These are phyloP conservation scores for Apodospora peruviana DNA, from an alignment of 495 filamentous ascomycete genomes.

Conservation along the genomic window DNA sequence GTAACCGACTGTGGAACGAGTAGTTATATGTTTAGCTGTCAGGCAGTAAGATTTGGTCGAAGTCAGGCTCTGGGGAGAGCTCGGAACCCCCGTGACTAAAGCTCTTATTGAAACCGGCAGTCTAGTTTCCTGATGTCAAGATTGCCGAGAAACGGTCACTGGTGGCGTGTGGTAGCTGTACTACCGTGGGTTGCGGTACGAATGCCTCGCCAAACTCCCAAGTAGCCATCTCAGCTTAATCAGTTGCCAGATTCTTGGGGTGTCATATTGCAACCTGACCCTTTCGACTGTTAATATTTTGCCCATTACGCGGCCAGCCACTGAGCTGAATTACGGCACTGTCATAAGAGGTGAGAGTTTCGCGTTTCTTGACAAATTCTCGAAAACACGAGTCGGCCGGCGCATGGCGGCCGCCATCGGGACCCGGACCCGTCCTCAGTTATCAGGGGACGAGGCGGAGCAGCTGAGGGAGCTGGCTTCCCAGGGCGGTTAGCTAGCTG, in stretches of 20 bases:
- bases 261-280: background rate
- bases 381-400: too few species aligned
- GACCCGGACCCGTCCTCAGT: too few species aligned
- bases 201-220: background rate
- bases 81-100: too few species aligned
- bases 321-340: background rate
- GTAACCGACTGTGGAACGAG: too few species aligned
- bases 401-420: too few species aligned
- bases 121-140: background rate
- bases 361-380: too few species aligned
- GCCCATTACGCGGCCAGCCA: background rate
- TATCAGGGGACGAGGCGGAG: slow-evolving; percentile 1
- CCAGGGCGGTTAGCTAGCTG: slow-evolving; percentile 16
- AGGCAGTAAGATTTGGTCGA: too few species aligned
- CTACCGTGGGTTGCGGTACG: background rate
- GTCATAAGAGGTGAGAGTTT: too few species aligned
- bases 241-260: background rate
- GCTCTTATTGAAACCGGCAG: too few species aligned
- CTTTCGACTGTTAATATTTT: background rate
- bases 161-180: background rate
- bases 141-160: background rate
- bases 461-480: background rate
- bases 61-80: too few species aligned
- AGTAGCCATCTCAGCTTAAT: too few species aligned
- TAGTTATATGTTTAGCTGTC: too few species aligned